phyloP scores from a whole-genome alignment of 179 eudicot genomes.

The Silene vulgaris region DNA sequence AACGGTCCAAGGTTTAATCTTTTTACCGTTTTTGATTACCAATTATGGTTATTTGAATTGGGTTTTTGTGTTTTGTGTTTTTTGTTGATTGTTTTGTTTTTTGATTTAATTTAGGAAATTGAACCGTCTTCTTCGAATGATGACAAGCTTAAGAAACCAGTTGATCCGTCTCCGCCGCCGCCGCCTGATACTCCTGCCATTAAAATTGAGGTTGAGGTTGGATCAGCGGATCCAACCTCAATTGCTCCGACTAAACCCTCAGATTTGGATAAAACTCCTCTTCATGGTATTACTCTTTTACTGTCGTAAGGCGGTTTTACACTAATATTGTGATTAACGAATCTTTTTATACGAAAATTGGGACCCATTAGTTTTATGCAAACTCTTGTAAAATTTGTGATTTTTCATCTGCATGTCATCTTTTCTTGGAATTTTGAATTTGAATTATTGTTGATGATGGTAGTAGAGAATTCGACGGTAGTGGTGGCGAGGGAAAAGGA shows the following conservation, averaged over 20 bases:
- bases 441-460: constrained; percentile 8
- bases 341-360: too few relatives aligned
- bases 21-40: background rate
- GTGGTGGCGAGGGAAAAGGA: constrained; percentile 36
- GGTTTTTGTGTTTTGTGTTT: constrained; percentile 6
- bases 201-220: constrained; percentile 27
- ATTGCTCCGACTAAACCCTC: constrained; percentile 28
- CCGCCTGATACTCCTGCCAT: background rate
- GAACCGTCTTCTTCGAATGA: constrained; percentile 54
- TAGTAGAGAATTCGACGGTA: constrained; percentile 31
- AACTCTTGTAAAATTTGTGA: too few relatives aligned
- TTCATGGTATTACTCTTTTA: constrained; percentile 5
- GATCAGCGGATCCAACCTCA: constrained; percentile 51
- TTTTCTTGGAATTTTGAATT: background rate
- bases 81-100: constrained; percentile 20
- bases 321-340: too few relatives aligned
- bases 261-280: constrained; percentile 44
- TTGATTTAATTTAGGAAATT: constrained; percentile 38
- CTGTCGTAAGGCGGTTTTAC: too few relatives aligned
- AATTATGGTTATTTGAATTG: background rate
- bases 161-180: background rate
- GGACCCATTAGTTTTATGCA: too few relatives aligned
- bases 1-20: constrained; percentile 64
- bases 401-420: background rate
- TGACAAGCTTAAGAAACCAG: constrained; percentile 28